Evolutionary conservation across 2,329 filamentous ascomycete genomes (phyloP).

Genomic region (Claviceps humidiphila): DNA sequence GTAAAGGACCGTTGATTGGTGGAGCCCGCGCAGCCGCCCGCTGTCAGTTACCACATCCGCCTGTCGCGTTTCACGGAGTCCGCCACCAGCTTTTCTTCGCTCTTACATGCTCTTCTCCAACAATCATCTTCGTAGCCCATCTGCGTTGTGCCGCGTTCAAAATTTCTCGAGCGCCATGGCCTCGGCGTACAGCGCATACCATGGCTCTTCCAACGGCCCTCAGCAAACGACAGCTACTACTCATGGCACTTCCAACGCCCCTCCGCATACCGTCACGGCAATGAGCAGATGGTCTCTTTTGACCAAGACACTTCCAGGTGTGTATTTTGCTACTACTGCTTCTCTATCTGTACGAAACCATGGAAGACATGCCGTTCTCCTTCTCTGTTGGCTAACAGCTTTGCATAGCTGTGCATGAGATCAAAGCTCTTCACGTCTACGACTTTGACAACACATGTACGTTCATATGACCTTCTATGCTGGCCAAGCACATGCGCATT

Average conservation of each 20-base stretch:
- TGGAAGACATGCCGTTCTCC: background rate
- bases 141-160: constrained; percentile 10
- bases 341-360: background rate
- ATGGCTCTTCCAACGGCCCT: constrained; percentile 20
- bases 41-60: background rate
- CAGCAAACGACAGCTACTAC: constrained; percentile 24
- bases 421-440: constrained; percentile 80
- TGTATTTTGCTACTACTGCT: constrained; percentile 8
- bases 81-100: background rate
- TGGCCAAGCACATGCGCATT: background rate
- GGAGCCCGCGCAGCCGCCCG: background rate
- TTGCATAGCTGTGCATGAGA: constrained; percentile 42
- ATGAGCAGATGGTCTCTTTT: constrained; percentile 75
- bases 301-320: constrained; percentile 57
- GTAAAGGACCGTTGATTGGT: too few species aligned
- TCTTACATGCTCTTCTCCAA: background rate
- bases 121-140: constrained; percentile 13
- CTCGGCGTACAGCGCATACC: constrained; percentile 25
- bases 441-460: constrained; percentile 94
- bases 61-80: background rate
- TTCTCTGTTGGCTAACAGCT: background rate
- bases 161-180: constrained; percentile 22
- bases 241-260: constrained; percentile 19
- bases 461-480: constrained; percentile 31
- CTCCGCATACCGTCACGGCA: constrained; percentile 50